Percentiles rank a stretch among this genome's conserved stretches.
Conservation (phyloP, 192 early-diverging fungal species). For the Entophlyctis helioformis region DNA sequence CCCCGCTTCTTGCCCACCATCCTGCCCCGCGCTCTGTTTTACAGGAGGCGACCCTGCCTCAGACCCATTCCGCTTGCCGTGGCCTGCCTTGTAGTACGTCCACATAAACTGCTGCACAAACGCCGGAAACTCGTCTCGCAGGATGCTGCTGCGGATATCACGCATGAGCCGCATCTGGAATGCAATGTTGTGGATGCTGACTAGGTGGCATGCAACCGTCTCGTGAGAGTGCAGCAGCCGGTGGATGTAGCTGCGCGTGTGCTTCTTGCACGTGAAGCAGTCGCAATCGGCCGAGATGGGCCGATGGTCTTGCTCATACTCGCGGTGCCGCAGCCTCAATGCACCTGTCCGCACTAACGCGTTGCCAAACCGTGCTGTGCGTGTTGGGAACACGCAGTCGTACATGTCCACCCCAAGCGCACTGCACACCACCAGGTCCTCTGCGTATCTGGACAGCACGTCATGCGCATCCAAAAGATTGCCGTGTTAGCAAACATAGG, state of each 20-base stretch:
- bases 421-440: slow-evolving; percentile 73
- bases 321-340: slow-evolving; percentile 47
- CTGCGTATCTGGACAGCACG: too few relatives aligned
- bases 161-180: slow-evolving; percentile 77
- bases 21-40: too few relatives aligned
- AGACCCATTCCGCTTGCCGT: not conserved
- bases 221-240: slow-evolving; percentile 51
- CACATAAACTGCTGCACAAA: slow-evolving; percentile 48
- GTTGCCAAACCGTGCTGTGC: slow-evolving; percentile 81
- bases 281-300: slow-evolving; percentile 70
- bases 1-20: too few relatives aligned
- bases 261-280: slow-evolving; percentile 62
- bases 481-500: too few relatives aligned
- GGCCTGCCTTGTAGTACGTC: slow-evolving; percentile 4
- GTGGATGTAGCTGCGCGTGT: slow-evolving; percentile 62
- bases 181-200: slow-evolving; percentile 73
- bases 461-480: too few relatives aligned
- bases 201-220: slow-evolving; percentile 68
- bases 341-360: slow-evolving; percentile 64
- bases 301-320: slow-evolving; percentile 46
- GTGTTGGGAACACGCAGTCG: slow-evolving; percentile 83
- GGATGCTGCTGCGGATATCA: slow-evolving; percentile 59
- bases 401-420: slow-evolving; percentile 85
- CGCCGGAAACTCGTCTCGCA: slow-evolving; percentile 53
- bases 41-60: too few relatives aligned